Base-by-base conservation (phyloP, 2,329 filamentous ascomycete genomes). In the Beauveria pseudobassiana region DNA sequence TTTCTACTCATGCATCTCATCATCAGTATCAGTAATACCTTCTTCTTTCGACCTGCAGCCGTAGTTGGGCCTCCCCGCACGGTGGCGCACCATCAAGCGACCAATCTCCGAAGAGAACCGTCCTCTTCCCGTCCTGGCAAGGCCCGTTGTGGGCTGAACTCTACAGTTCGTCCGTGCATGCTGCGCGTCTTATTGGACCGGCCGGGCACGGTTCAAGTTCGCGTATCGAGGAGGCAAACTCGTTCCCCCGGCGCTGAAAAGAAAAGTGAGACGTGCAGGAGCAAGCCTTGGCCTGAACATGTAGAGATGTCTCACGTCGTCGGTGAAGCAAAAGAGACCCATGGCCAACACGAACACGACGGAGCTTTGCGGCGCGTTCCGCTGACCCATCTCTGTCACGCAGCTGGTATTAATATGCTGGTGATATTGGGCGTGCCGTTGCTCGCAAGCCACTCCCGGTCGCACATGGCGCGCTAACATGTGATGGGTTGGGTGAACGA, bases 71-170 rank as follows among this genome's bases (percentile, higher is more conserved):
- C 14, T 38, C 34, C 57, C 57, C 57, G 38, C 57, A 59, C 48
- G 24, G 57, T 59, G 48, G 48, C 57, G 57, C 57, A 22, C 18
- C 7, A 59, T n/a, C 48, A 24, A 34, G 24, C 45, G 38, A 45
- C 57, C 57, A 59, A 59, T 59, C 57, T 59, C 49, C 20, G 57
- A 18, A 38, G 48, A 59, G 57, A 52, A 52, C 38, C 18, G 40
- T n/a, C 20, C 57, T 10, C 43, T 59, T 43, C 12, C 57, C 49
- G 57, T 51, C 24, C 46, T 42, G 24, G 45, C 56, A 50, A 38
- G 56, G 56, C 30, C 56, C 48, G 48, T 24, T 45, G 38, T 45
- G 49, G 57, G 48, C 57, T 59, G 48, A 59, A 52, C 55, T 40
- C 22, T 28, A 22, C 45, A 16, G 45, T n/a, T 50, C 18, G 16